Base-by-base conservation (phyloP, 140 eudicot genomes). In the Ambrosia hybrid region DNA sequence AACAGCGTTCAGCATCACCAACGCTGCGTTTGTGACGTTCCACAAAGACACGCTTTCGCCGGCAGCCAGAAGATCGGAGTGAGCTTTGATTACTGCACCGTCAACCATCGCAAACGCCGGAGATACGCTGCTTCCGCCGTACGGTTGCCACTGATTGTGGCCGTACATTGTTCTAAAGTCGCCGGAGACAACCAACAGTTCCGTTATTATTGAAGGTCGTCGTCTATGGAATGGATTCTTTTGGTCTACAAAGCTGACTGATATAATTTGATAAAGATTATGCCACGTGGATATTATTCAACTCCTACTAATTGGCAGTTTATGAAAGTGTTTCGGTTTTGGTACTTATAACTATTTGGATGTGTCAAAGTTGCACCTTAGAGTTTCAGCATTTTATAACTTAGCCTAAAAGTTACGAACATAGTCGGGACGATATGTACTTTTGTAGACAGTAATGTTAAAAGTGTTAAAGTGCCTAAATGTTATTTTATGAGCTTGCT, bases 11-110 rank as follows among this genome's bases (percentile, higher is more conserved):
- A 90, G 60, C 59, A 57, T 61, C 72, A 87, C 55, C 76, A 87
- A 49, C 9, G 85, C 91, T n/a, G 83, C 72, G 80, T 90, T 86
- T 3, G 86, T 71, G 0, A 90, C 91, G 67, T 71, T 81, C 91
- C 91, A 90, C 8, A 83, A 84, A 14, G 94, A 76, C 14, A 90
- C 80, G 77, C 52, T 78, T 73, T 85, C 87, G 7, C 82, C 83
- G 14, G 88, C 53, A 17, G 80, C 80, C 48, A 86, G 70, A 72
- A 89, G 77, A 48, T 86, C 85, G 4, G 80, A 41, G 39, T 78
- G 82, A 67, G 85, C 88, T 65, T 79, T 82, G 63, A 17, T 70
- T 36, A 77, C 96, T n/a, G 85, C 91, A 2, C 61, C 70, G 39
- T 89, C 90, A 33, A 84, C 57, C 83, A 52, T 68, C 51, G 76